Percentiles rank a stretch among this genome's conserved stretches.
Evolutionary conservation across 2,329 filamentous ascomycete genomes (phyloP).

Genomic region (Gyromitra esculenta): DNA sequence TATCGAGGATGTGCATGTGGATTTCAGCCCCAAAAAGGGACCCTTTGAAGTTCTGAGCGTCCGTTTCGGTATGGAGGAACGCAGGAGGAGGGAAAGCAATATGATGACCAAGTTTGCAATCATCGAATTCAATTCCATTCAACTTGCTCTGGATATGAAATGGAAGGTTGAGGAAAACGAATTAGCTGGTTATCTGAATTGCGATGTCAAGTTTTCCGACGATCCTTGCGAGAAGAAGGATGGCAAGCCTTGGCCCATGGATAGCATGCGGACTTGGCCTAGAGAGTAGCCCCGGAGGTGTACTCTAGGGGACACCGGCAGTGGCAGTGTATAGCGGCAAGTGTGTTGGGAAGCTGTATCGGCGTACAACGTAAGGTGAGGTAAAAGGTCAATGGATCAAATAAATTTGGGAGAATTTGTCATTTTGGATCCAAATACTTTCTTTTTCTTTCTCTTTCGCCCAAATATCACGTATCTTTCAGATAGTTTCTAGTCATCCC

Average conservation of each 20-base stretch:
- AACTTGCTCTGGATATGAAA: constrained; percentile 3
- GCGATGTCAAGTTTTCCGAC: constrained; percentile 20
- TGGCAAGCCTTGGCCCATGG: constrained; percentile 10
- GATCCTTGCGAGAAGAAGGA: constrained; percentile 38
- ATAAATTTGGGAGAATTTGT: neutral
- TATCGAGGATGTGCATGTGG: constrained; percentile 19
- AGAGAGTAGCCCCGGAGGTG: neutral
- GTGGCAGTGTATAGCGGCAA: neutral
- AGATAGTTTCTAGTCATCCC: neutral
- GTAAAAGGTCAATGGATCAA: neutral
- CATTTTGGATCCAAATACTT: constrained; percentile 4
- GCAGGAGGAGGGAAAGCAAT: constrained; percentile 23
- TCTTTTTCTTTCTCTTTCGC: neutral
- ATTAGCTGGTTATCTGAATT: constrained; percentile 9
- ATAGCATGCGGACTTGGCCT: constrained; percentile 20
- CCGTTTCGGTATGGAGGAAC: constrained; percentile 12
- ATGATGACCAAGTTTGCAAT: neutral
- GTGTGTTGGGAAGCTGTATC: neutral
- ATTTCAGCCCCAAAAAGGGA: constrained; percentile 13
- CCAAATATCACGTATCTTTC: neutral
- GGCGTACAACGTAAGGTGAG: neutral
- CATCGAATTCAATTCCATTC: constrained; percentile 30
- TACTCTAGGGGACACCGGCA: neutral
- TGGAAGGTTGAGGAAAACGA: constrained; percentile 3
- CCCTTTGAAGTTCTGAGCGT: constrained; percentile 13